Conservation (phyloP, 148 eudicot genomes). For the Diospyros lotus region DNA sequence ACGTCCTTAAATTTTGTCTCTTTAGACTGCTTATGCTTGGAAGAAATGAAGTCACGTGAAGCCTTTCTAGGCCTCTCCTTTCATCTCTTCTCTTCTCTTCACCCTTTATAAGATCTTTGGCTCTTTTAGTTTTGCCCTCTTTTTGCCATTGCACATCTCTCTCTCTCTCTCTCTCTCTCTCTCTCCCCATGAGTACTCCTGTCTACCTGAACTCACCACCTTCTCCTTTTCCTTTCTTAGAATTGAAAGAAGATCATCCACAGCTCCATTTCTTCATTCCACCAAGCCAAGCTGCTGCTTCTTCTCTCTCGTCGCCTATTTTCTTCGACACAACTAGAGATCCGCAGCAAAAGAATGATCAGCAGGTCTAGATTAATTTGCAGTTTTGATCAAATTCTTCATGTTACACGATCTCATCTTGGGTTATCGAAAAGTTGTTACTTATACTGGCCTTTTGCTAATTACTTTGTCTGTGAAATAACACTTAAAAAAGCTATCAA, state of each 20-base stretch:
- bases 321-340: conserved; percentile 17
- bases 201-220: conserved; percentile 9
- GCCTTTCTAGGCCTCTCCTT: conserved; percentile 12
- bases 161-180: not conserved
- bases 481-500: not conserved
- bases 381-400: not conserved
- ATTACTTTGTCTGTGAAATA: not conserved
- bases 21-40: conserved; percentile 9
- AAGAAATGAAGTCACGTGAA: conserved; percentile 31
- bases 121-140: not conserved
- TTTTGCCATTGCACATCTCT: not conserved
- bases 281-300: not conserved
- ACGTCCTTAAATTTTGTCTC: conserved; percentile 24
- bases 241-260: conserved; percentile 15
- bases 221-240: conserved; percentile 9
- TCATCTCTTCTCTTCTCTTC: not conserved
- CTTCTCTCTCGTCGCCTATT: conserved; percentile 12
- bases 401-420: not conserved
- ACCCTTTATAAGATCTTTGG: not conserved
- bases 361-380: conserved; percentile 3
- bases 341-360: conserved; percentile 3
- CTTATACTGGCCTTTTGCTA: not conserved
- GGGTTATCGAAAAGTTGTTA: not conserved
- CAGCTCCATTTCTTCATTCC: not conserved
- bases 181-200: conserved; percentile 6